Base-by-base conservation (phyloP, 2,329 filamentous ascomycete species). In the Sodiomyces alkalinus region DNA sequence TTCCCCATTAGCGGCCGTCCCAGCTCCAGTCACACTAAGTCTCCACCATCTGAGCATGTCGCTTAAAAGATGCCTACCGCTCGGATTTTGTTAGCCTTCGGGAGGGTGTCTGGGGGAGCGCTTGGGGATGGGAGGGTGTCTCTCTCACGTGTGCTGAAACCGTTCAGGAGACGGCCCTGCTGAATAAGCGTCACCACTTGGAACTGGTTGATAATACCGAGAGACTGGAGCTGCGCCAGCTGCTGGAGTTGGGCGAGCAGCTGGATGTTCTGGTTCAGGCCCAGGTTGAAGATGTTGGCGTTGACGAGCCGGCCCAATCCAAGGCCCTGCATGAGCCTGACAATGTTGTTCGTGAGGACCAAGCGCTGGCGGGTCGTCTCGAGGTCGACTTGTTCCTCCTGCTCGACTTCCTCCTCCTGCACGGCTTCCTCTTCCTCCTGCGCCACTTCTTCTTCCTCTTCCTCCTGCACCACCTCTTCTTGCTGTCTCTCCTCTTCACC, bases 241-340 rank as follows among this genome's bases (percentile, higher is more conserved):
- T 44, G 39, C 34, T 44, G 37, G 9, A 46, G 33, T 30, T 46
- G 43, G 5, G 36, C 33, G 26, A 47, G 28, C 14, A 46, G 35
- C n/a, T 37, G 26, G 17, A 48, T 24, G 27, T 43, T 37, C 29
- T 45, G 33, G 39, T 40, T 40, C 14, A 49, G 28, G 31, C 41
- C 41, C 24, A 52, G 43, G 30, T 31, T 24, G 35, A 38, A 33
- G 27, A 51, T 29, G 38, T 43, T 39, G 29, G 44, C 29, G 36
- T 42, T 39, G 31, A 49, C 29, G 29, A 44, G 31, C 13, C 36
- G 30, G 17, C 40, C 36, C 20, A 51, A 34, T 25, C 45, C 44
- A 32, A 52, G 41, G 33, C 38, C 34, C 32, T 36, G 38, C 30
- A 51, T 39, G 14, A 49, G 39, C 21, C 36, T 35, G 20, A 35